Percentiles rank a stretch among this genome's conserved stretches.
Evolutionary conservation across 768 basidiomycete genomes (phyloP).

Genomic region (Lentinula sp.): DNA sequence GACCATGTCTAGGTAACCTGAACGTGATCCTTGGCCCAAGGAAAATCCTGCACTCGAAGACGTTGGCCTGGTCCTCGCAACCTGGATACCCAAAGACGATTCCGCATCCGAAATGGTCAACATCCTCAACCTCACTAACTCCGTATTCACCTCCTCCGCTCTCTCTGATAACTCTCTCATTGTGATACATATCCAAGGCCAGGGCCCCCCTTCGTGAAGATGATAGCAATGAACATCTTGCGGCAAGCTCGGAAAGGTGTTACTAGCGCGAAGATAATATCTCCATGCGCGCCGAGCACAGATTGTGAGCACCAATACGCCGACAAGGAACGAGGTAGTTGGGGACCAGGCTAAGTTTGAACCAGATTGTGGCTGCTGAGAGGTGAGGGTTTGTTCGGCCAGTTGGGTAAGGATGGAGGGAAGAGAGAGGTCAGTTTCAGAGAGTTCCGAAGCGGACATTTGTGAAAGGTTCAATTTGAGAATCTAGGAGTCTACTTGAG

Average conservation of each 20-base stretch:
- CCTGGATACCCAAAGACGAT: not conserved
- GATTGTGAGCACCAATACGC: not conserved
- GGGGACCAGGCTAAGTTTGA: not conserved
- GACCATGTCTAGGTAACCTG: not conserved
- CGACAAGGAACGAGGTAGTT: not conserved
- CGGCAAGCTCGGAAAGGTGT: not conserved
- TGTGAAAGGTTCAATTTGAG: not conserved
- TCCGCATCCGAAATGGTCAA: not conserved
- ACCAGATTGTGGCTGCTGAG: no score
- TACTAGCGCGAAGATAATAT: not conserved
- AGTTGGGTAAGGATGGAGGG: not conserved
- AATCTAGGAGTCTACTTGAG: no score
- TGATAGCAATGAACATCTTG: not conserved
- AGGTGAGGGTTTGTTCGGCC: not conserved
- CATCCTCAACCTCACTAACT: not conserved
- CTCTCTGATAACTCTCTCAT: not conserved
- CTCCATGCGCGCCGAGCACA: not conserved
- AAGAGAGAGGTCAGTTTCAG: not conserved
- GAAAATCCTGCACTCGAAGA: no score
- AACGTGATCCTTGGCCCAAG: not conserved
- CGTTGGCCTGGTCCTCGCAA: no score
- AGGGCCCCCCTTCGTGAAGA: not conserved
- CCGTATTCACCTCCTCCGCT: not conserved
- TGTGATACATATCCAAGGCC: not conserved
- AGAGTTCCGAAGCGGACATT: not conserved